Evolutionary conservation across 768 basidiomycete genomes (phyloP).

Genomic region (Suillus cothurnatus): DNA sequence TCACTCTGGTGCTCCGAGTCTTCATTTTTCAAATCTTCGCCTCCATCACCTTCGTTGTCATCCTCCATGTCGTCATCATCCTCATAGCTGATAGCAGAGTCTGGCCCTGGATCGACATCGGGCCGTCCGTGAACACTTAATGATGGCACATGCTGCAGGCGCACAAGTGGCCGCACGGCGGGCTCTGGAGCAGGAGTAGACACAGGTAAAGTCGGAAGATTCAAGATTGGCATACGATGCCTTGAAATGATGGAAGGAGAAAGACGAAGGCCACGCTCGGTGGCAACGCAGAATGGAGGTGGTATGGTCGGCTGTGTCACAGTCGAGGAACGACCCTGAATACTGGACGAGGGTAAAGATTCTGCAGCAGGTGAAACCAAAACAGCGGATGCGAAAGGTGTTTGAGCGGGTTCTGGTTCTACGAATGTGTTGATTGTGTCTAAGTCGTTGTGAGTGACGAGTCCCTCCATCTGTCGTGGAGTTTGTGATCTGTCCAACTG

Average conservation of each 20-base stretch:
- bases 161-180: slow-evolving; percentile 23
- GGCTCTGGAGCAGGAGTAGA: slow-evolving; percentile 20
- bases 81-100: slow-evolving; percentile 23
- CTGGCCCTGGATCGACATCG: slow-evolving; percentile 23
- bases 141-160: slow-evolving; percentile 58
- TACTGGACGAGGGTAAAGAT: slow-evolving; percentile 5
- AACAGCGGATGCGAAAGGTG: slow-evolving; percentile 3
- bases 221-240: slow-evolving; percentile 48
- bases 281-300: slow-evolving; percentile 24
- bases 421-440: not conserved
- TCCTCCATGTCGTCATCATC: slow-evolving; percentile 39
- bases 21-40: slow-evolving; percentile 28
- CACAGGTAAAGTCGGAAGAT: slow-evolving; percentile 50
- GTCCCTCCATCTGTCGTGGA: slow-evolving; percentile 16
- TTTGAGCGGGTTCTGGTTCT: slow-evolving; percentile 6
- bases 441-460: slow-evolving; percentile 14
- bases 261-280: slow-evolving; percentile 43
- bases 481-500: slow-evolving; percentile 11
- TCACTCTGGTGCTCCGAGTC: slow-evolving; percentile 43
- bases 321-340: slow-evolving; percentile 12
- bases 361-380: not conserved
- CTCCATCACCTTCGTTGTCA: slow-evolving; percentile 28
- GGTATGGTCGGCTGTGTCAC: slow-evolving; percentile 17
- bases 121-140: slow-evolving; percentile 42
- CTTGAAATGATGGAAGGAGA: slow-evolving; percentile 49